Percentiles rank a stretch among this genome's conserved stretches.
phyloP scores from a whole-genome alignment of 75 land plant genomes.

The Cunninghamia lanceolata region DNA sequence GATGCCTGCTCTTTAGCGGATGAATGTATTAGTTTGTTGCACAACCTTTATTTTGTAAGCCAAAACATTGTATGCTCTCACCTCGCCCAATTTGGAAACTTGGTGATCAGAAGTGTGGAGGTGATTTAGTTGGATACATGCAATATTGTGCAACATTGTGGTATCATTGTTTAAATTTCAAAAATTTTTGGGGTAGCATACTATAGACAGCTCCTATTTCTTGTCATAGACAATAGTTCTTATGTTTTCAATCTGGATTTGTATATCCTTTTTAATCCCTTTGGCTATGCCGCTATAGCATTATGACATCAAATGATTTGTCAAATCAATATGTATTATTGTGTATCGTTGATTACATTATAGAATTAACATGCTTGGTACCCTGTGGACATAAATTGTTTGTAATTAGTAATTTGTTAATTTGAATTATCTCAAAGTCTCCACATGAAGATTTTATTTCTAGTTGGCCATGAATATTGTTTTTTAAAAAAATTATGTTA shows the following conservation, averaged over 20 bases:
- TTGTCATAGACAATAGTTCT: neutral
- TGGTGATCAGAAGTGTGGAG: no score
- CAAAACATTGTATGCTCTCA: no score
- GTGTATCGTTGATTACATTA: neutral
- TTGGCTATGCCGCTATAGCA: neutral
- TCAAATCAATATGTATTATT: neutral
- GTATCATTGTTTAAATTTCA: no score
- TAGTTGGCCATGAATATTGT: neutral
- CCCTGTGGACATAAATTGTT: neutral
- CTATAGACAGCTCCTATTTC: neutral
- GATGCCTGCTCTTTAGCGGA: no score
- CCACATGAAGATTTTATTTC: neutral
- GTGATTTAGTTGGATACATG: no score
- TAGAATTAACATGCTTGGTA: neutral
- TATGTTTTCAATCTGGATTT: neutral
- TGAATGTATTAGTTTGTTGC: no score
- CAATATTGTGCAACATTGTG: no score
- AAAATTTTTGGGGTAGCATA: no score
- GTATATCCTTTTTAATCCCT: neutral
- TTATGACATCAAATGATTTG: neutral
- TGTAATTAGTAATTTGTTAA: neutral
- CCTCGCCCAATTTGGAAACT: no score
- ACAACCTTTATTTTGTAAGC: no score
- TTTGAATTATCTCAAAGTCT: neutral
- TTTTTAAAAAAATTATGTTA: neutral